Percentiles rank a stretch among this genome's conserved stretches.
Conservation (phyloP, 2,329 filamentous ascomycete species). For the Teratosphaeriaceae sp. region DNA sequence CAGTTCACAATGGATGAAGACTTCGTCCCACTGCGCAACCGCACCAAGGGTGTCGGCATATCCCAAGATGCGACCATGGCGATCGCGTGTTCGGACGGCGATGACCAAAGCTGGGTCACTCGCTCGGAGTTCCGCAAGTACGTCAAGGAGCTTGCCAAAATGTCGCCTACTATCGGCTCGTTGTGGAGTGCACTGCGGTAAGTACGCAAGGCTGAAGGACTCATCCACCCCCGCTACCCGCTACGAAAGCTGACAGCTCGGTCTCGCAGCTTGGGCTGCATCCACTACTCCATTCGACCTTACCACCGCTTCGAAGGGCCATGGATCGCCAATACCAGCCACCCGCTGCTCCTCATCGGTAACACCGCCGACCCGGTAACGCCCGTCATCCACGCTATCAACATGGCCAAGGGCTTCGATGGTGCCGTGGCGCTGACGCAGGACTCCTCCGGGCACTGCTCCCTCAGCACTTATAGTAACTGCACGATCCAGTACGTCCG, state of each 20-base stretch:
- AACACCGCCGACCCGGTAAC: slow-evolving; percentile 32
- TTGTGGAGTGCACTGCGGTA: slow-evolving; percentile 26
- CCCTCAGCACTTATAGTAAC: slow-evolving; percentile 18
- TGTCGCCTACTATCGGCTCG: slow-evolving; percentile 31
- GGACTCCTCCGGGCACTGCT: slow-evolving; percentile 28
- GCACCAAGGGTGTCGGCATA: neutral
- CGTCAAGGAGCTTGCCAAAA: slow-evolving; percentile 26
- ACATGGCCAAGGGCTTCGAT: slow-evolving; percentile 30
- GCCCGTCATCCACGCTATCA: slow-evolving; percentile 23
- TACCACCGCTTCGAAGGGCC: slow-evolving; percentile 27
- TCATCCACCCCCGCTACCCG: too few relatives aligned
- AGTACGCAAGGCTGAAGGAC: neutral
- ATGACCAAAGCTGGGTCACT: slow-evolving; percentile 24
- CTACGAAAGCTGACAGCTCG: slow-evolving; percentile 12
- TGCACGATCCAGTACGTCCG: slow-evolving; percentile 25
- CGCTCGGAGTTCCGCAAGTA: slow-evolving; percentile 27
- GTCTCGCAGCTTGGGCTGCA: slow-evolving; percentile 28
- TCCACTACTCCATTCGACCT: slow-evolving; percentile 32
- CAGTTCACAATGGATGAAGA: neutral
- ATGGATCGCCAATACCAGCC: slow-evolving; percentile 21
- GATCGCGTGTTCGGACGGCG: slow-evolving; percentile 36
- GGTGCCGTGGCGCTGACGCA: slow-evolving; percentile 27
- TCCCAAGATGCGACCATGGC: slow-evolving; percentile 20
- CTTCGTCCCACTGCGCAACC: slow-evolving; percentile 8
- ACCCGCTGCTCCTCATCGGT: slow-evolving; percentile 26